Evolutionary conservation across 192 early-diverging fungal genomes (phyloP).

Genomic region (Umbelopsis sp.): DNA sequence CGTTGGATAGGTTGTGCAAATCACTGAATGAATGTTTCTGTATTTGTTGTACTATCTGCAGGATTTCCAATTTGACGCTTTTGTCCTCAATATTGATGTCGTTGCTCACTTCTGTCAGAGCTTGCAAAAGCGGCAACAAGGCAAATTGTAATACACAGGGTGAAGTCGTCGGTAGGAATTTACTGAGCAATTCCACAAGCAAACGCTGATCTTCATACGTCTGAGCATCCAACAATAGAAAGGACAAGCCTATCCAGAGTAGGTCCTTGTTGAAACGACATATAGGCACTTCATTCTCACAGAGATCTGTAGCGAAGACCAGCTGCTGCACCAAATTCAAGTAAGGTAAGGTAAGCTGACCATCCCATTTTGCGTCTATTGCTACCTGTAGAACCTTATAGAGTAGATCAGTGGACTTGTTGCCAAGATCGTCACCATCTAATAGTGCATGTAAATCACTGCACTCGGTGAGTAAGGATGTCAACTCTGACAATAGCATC

Average conservation of each 20-base stretch:
- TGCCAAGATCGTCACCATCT: not conserved
- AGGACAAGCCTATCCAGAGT: slow-evolving; percentile 47
- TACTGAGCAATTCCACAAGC: slow-evolving; percentile 33
- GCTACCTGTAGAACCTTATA: slow-evolving; percentile 26
- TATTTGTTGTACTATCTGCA: slow-evolving; percentile 1
- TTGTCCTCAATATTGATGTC: not conserved
- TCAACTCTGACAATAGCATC: slow-evolving; percentile 11
- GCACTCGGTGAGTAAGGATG: slow-evolving; percentile 17
- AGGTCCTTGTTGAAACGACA: slow-evolving; percentile 29
- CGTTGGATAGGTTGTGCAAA: no score
- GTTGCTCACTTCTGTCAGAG: slow-evolving; percentile 41
- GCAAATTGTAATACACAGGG: slow-evolving; percentile 34
- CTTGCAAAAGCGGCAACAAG: slow-evolving; percentile 56
- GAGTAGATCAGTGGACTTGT: slow-evolving; percentile 8
- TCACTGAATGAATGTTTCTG: not conserved
- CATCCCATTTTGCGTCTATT: slow-evolving; percentile 4
- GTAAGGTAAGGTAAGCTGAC: slow-evolving; percentile 10
- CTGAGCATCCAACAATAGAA: slow-evolving; percentile 45
- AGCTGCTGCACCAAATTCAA: slow-evolving; percentile 15
- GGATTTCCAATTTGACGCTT: not conserved
- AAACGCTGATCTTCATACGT: slow-evolving; percentile 50
- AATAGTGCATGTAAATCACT: slow-evolving; percentile 20
- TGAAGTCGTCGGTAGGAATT: not conserved
- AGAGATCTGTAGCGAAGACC: not conserved
- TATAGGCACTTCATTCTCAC: not conserved